Conservation (phyloP, 1,284 basidiomycete species). For the Amylostereum areolatum region DNA sequence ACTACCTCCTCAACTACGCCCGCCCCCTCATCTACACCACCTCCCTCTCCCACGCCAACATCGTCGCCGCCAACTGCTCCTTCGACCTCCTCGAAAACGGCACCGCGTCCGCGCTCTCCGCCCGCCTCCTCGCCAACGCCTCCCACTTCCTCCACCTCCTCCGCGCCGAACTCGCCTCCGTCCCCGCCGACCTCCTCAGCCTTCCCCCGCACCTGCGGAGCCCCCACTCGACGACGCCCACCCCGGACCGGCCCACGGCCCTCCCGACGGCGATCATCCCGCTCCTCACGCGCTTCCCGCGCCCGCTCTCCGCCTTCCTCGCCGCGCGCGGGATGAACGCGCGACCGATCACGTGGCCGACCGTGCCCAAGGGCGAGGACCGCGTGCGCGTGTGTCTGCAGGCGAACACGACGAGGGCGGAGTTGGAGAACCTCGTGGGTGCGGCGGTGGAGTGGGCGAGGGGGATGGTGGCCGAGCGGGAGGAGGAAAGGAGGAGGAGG, state of each 20-base stretch:
- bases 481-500: background rate
- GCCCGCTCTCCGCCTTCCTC: constrained; percentile 64
- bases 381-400: constrained; percentile 85
- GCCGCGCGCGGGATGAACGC: constrained; percentile 58
- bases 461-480: constrained; percentile 13
- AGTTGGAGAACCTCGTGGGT: constrained; percentile 54
- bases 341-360: constrained; percentile 79
- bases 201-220: constrained; percentile 33
- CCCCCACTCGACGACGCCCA: constrained; percentile 11
- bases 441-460: constrained; percentile 25
- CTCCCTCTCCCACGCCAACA: constrained; percentile 67
- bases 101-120: constrained; percentile 40
- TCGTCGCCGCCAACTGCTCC: constrained; percentile 70
- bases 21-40: constrained; percentile 90
- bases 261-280: constrained; percentile 75
- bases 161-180: constrained; percentile 26
- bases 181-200: constrained; percentile 36
- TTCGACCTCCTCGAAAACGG: constrained; percentile 74
- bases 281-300: constrained; percentile 71
- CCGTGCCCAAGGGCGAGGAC: constrained; percentile 78
- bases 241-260: constrained; percentile 7
- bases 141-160: constrained; percentile 32
- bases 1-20: constrained; percentile 92
- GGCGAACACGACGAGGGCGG: constrained; percentile 59
- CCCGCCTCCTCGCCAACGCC: constrained; percentile 33